Evolutionary conservation across 2,329 filamentous ascomycete species (phyloP).

Genomic region (Cordyceps tenuipes): DNA sequence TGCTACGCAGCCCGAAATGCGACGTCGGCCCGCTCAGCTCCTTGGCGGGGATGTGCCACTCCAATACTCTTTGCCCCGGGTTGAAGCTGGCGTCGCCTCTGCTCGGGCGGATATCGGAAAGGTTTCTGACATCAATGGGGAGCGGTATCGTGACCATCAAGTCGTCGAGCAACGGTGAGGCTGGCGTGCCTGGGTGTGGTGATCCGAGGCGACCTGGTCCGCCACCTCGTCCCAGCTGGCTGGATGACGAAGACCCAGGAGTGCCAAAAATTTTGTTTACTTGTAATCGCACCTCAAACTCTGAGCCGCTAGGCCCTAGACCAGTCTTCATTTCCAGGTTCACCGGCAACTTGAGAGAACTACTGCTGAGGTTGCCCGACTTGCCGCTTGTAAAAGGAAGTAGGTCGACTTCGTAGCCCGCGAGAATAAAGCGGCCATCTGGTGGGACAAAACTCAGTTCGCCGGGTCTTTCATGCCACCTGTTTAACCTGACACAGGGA

Average conservation of each 20-base stretch:
- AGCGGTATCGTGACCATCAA: slow-evolving; percentile 72
- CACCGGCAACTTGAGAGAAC: slow-evolving; percentile 72
- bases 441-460: slow-evolving; percentile 94
- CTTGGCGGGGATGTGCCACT: slow-evolving; percentile 77
- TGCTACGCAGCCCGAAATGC: slow-evolving; percentile 69
- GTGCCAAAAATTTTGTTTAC: slow-evolving; percentile 56
- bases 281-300: slow-evolving; percentile 80
- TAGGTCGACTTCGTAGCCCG: slow-evolving; percentile 89
- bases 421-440: slow-evolving; percentile 86
- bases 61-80: slow-evolving; percentile 60
- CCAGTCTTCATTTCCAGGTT: slow-evolving; percentile 73
- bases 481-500: slow-evolving; percentile 82
- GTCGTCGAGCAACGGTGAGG: slow-evolving; percentile 62
- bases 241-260: slow-evolving; percentile 26
- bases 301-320: slow-evolving; percentile 64
- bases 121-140: slow-evolving; percentile 68
- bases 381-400: slow-evolving; percentile 60
- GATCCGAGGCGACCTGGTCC: slow-evolving; percentile 33
- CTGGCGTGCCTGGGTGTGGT: slow-evolving; percentile 44
- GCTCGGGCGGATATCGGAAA: slow-evolving; percentile 72
- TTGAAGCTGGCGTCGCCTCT: slow-evolving; percentile 79
- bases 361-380: slow-evolving; percentile 44
- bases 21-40: slow-evolving; percentile 61
- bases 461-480: slow-evolving; percentile 82
- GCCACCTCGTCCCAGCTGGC: slow-evolving; percentile 31